A percentile compares a stretch with the other conserved stretches of the same genome.
These are phyloP conservation scores for Pseudogymnoascus sp. DNA, from an alignment of 2,329 filamentous ascomycete species.

Conservation along the genomic window DNA sequence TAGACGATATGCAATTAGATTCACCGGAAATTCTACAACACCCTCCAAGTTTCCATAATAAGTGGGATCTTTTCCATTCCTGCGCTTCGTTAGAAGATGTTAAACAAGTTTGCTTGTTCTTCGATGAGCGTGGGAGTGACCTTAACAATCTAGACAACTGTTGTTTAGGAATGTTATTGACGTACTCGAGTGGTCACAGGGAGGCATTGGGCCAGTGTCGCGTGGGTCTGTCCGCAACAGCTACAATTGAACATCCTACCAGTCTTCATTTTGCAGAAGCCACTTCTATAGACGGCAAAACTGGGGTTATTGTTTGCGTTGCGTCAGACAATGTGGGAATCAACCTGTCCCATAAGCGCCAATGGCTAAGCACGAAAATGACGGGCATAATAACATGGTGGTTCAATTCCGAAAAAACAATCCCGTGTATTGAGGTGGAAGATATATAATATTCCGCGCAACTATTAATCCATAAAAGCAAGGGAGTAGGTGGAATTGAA, in stretches of 20 bases:
- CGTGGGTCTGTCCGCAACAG: background rate
- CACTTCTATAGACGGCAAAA: background rate
- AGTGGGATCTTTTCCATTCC: background rate
- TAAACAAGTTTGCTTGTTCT: slow-evolving; percentile 9
- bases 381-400: slow-evolving; percentile 1
- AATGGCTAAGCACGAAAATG: slow-evolving; percentile 6
- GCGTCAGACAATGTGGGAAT: background rate
- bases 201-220: slow-evolving; percentile 9
- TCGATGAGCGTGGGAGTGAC: slow-evolving; percentile 3
- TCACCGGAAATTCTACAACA: background rate
- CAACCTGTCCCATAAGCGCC: background rate
- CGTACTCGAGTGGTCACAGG: background rate
- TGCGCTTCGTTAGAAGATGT: slow-evolving; percentile 7
- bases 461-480: background rate
- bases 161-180: slow-evolving; percentile 5
- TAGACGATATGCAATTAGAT: background rate
- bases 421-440: background rate
- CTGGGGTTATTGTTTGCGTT: background rate
- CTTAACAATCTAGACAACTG: background rate
- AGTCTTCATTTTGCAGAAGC: background rate
- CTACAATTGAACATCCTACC: background rate
- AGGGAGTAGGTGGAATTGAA: too few species aligned
- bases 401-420: background rate
- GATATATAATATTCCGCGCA: background rate
- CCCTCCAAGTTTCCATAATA: background rate